phyloP scores from a whole-genome alignment of 495 filamentous ascomycete genomes.

The Penicillium cataractarum region DNA sequence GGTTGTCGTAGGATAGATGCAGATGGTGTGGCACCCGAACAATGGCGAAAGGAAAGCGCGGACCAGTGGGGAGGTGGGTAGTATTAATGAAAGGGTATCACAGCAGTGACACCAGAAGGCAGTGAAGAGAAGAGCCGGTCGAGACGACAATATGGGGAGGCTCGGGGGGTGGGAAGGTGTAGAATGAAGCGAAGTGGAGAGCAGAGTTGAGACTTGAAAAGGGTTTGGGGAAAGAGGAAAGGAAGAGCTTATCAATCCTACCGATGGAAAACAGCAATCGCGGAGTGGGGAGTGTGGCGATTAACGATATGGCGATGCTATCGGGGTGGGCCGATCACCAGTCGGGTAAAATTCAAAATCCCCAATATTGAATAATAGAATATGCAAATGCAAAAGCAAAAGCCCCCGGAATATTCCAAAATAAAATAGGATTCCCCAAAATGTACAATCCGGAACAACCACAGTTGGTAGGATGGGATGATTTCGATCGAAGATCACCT shows the following conservation, averaged over 20 bases:
- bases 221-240: constrained; percentile 3
- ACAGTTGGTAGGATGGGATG: constrained; percentile 13
- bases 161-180: constrained; percentile 2
- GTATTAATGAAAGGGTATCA: constrained; percentile 27
- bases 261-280: constrained; percentile 18
- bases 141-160: constrained; percentile 21
- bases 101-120: constrained; percentile 31
- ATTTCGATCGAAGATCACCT: constrained; percentile 29
- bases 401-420: too few species aligned
- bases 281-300: constrained; percentile 12
- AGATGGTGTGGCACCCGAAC: constrained; percentile 26
- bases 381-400: constrained; percentile 11
- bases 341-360: constrained; percentile 10
- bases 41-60: constrained; percentile 28
- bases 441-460: constrained; percentile 10
- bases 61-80: constrained; percentile 18
- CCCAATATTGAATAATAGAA: constrained; percentile 16
- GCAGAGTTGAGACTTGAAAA: constrained; percentile 19
- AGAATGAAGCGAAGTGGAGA: constrained; percentile 17
- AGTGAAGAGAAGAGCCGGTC: constrained; percentile 12
- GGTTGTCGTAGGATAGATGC: constrained; percentile 19
- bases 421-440: background rate
- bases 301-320: constrained; percentile 5
- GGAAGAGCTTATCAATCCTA: constrained; percentile 25
- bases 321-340: constrained; percentile 15